Evolutionary conservation across 2,329 filamentous ascomycete genomes (phyloP), one percentile per base, ranked within the genome.

Genomic region (Grosmannia serpens): DNA sequence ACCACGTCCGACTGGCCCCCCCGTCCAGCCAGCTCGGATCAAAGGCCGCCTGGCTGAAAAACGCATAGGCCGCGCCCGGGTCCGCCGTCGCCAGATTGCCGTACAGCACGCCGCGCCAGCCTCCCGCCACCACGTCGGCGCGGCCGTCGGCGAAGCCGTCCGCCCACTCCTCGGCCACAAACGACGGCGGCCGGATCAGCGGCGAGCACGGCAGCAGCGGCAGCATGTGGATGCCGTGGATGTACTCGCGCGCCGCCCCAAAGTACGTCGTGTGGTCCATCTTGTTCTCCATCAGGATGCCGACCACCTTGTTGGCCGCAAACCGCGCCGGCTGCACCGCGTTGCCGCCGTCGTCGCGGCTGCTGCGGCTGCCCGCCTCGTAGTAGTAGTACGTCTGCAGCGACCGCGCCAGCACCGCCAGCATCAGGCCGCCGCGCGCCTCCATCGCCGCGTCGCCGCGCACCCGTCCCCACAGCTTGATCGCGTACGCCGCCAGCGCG

Each of bases 221-320:
- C 33, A 92, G 77, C 88, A 94, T 92, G 73, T 94, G 88, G 65
- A 92, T 91, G 59, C 88, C 87, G 66, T 82, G 74, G 61, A 95
- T 81, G 65, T 83, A 89, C 71, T 92, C 86, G 15, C 83, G 79
- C 59, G 85, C 82, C 55, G 75, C 70, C 52, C 89, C 89, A 67
- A 96, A 96, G 73, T 90, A 96, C 1, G 92, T 96, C 4, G 88
- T 87, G 71, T 96, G 90, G 70, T 97, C 89, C 57, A 91, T 81
- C 73, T 97, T 97, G 76, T 96, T 96, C 73, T 97, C 92, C 67
- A 96, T 97, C 10, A 95, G 69, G 63, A 86, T 86, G 7, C 83
- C 82, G 2, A 78, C 77, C 44, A 79, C 83, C 71, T 88, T 91
- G 77, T 97, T 97, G 49, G 76, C 81, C 62, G 89, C 84, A 68